Conservation (phyloP, 495 filamentous ascomycete species). For the Halenospora varia region DNA sequence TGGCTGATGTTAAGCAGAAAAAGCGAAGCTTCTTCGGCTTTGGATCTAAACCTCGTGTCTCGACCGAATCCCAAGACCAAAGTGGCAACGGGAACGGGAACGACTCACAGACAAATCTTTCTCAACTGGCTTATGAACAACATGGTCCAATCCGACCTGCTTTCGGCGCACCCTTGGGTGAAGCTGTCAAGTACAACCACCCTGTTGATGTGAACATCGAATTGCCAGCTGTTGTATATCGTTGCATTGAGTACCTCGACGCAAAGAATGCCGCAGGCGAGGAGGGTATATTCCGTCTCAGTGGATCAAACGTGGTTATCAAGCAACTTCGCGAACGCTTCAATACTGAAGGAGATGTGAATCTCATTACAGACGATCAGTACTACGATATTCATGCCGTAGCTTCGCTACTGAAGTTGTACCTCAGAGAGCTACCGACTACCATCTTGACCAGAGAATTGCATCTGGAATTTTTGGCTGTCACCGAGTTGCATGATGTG, state of each 20-base stretch:
- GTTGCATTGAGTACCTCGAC: conserved; percentile 90
- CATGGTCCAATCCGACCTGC: conserved; percentile 63
- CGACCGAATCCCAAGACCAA: conserved; percentile 29
- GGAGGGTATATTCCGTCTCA: conserved; percentile 95
- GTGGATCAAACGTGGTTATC: conserved; percentile 90
- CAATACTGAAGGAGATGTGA: conserved; percentile 90
- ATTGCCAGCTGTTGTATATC: conserved; percentile 93
- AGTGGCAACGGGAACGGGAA: conserved; percentile 23
- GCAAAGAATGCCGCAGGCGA: conserved; percentile 77
- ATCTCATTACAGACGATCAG: conserved; percentile 75
- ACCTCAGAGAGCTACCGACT: conserved; percentile 85
- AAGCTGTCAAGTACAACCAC: conserved; percentile 77
- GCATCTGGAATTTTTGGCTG: conserved; percentile 81
- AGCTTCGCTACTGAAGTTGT: conserved; percentile 89
- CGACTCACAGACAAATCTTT: conserved; percentile 33
- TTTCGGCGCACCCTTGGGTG: conserved; percentile 81
- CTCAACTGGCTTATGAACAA: conserved; percentile 39
- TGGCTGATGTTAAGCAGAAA: conserved; percentile 68
- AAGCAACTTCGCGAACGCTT: conserved; percentile 87
- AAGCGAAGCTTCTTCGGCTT: conserved; percentile 97
- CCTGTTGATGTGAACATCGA: conserved; percentile 67
- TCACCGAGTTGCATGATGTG: conserved; percentile 75
- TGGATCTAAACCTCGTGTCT: conserved; percentile 51
- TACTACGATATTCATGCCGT: conserved; percentile 97
- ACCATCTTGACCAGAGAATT: conserved; percentile 89